These are phyloP conservation scores for Phytophthora capsici DNA, from an alignment of 352 stramenopile species.

Conservation along the genomic window DNA sequence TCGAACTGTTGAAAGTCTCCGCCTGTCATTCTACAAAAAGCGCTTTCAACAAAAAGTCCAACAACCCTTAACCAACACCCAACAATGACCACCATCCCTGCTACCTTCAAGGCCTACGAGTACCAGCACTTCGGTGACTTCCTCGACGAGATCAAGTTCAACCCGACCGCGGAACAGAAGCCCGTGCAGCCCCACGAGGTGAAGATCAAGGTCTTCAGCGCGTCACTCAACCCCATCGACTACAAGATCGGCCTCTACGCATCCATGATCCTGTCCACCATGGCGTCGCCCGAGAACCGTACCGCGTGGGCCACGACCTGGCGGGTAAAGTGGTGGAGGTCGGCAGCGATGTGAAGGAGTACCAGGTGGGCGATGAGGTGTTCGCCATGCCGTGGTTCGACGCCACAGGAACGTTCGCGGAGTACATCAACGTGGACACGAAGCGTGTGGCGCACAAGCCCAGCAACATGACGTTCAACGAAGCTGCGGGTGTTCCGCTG, in stretches of 20 bases:
- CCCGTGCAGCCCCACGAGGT: neutral
- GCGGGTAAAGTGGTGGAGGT: constrained; percentile 43
- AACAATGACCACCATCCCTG: constrained; percentile 13
- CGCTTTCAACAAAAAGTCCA: constrained; percentile 15
- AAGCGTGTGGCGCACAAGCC: constrained; percentile 49
- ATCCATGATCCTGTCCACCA: neutral
- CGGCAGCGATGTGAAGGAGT: constrained; percentile 31
- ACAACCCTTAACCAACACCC: neutral
- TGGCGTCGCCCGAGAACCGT: constrained; percentile 19
- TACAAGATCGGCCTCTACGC: neutral
- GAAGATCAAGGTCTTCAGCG: neutral
- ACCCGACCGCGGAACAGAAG: neutral
- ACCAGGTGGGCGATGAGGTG: constrained; percentile 40
- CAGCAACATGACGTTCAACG: constrained; percentile 38
- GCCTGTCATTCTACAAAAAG: constrained; percentile 25
- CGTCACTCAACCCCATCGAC: neutral
- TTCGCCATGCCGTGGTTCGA: constrained; percentile 29
- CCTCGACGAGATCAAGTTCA: constrained; percentile 35
- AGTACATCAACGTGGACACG: constrained; percentile 43
- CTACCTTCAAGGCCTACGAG: constrained; percentile 38
- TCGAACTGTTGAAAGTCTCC: too few relatives aligned
- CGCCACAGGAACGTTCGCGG: constrained; percentile 33
- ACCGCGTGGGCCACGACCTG: constrained; percentile 43
- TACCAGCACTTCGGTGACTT: constrained; percentile 41
- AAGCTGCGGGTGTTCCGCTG: constrained; percentile 42